A percentile compares a stretch with the other conserved stretches of the same genome.
Conservation (phyloP, 495 filamentous ascomycete species). For the Antarctomyces pellizariae region DNA sequence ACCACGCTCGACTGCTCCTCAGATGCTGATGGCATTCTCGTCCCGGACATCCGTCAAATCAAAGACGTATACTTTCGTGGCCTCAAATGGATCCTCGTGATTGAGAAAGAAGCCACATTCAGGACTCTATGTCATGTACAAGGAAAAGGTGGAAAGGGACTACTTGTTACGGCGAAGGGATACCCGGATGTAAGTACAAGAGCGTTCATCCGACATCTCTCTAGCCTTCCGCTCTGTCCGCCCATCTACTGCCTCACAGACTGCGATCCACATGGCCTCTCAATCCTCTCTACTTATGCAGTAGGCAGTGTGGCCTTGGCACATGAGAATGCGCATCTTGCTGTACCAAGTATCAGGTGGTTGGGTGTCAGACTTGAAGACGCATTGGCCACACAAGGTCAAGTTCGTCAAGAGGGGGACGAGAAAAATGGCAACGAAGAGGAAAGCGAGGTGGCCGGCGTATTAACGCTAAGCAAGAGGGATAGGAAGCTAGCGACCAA, state of each 20-base stretch:
- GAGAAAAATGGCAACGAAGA: conserved; percentile 8
- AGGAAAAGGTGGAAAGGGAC: conserved; percentile 5
- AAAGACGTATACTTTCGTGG: conserved; percentile 26
- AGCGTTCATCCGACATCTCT: conserved; percentile 33
- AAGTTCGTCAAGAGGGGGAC: conserved; percentile 5
- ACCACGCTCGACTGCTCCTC: conserved; percentile 7
- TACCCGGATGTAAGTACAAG: conserved; percentile 76
- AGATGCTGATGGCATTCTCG: conserved; percentile 27
- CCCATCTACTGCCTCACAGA: conserved; percentile 53
- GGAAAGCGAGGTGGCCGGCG: conserved; percentile 12
- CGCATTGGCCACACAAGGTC: conserved; percentile 18
- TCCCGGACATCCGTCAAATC: conserved; percentile 35
- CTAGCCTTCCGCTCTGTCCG: conserved; percentile 14
- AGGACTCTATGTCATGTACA: background rate
- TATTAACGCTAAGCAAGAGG: conserved; percentile 30
- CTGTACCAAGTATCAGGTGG: conserved; percentile 38
- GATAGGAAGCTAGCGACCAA: conserved; percentile 44
- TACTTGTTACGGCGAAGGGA: conserved; percentile 45
- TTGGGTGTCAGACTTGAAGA: conserved; percentile 48
- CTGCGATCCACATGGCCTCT: conserved; percentile 68
- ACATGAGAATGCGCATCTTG: conserved; percentile 40
- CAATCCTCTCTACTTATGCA: conserved; percentile 72
- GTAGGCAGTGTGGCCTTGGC: conserved; percentile 51
- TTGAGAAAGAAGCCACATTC: conserved; percentile 67
- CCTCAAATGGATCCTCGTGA: conserved; percentile 50